These are phyloP conservation scores for Stromatinia cepivora DNA, from an alignment of 2,329 filamentous ascomycete genomes.

Conservation along the genomic window DNA sequence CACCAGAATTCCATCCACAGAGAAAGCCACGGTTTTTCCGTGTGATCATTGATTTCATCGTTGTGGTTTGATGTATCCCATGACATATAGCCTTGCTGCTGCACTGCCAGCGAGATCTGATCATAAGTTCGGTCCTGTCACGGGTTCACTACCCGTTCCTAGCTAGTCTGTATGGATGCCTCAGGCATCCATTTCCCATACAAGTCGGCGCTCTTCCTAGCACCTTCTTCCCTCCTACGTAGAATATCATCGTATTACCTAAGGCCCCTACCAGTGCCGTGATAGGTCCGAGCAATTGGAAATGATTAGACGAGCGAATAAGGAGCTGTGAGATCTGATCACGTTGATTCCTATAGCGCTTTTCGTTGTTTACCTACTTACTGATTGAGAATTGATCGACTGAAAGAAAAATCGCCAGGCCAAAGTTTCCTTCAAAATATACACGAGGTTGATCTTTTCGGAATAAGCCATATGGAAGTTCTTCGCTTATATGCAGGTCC, in stretches of 20 bases:
- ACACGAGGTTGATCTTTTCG: not conserved
- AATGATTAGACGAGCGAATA: not conserved
- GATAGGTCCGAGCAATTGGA: not conserved
- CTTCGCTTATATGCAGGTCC: not conserved
- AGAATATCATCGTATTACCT: too few species aligned
- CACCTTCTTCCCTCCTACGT: too few species aligned
- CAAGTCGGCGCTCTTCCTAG: too few species aligned
- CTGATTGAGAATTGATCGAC: not conserved
- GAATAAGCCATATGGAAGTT: not conserved
- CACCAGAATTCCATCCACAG: not conserved
- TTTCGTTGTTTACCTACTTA: not conserved
- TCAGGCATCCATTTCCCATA: too few species aligned
- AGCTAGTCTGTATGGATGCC: too few species aligned
- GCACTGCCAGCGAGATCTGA: not conserved
- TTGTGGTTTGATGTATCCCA: not conserved
- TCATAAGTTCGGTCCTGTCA: not conserved
- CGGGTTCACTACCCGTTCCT: too few species aligned
- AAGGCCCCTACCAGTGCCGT: too few species aligned
- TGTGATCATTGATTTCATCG: not conserved
- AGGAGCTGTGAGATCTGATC: not conserved
- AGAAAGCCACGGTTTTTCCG: not conserved
- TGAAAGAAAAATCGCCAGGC: not conserved
- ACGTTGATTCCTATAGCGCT: not conserved
- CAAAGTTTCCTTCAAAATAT: not conserved
- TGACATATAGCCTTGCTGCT: not conserved